Conservation (phyloP, 2,329 filamentous ascomycete genomes). For the Colletotrichum lindemuthianum region DNA sequence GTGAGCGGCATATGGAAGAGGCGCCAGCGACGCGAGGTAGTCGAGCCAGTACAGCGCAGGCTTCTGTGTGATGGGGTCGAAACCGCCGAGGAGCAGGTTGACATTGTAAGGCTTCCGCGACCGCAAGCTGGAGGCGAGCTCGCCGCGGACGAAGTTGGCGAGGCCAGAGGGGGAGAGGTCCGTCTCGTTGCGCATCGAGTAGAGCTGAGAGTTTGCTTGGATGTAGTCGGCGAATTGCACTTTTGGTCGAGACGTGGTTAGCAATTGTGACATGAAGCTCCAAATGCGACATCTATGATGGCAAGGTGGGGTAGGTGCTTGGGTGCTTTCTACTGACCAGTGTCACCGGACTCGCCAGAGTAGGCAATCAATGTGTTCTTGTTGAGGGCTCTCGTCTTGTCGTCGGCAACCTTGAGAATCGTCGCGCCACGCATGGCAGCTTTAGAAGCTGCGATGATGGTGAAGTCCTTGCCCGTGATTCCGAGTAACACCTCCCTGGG, state of each 20-base stretch:
- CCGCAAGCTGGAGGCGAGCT: conserved; percentile 89
- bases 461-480: conserved; percentile 99
- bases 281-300: background rate
- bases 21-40: conserved; percentile 89
- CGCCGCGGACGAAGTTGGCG: conserved; percentile 91
- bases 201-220: conserved; percentile 97
- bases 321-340: conserved; percentile 64
- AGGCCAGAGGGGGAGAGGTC: conserved; percentile 91
- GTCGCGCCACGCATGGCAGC: conserved; percentile 97
- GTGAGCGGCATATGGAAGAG: conserved; percentile 94
- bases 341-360: conserved; percentile 95
- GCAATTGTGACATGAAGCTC: background rate
- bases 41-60: conserved; percentile 97
- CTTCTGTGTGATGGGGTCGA: conserved; percentile 91
- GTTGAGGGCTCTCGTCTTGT: conserved; percentile 95
- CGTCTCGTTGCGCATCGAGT: conserved; percentile 97
- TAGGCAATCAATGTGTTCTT: conserved; percentile 95
- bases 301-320: conserved; percentile 8
- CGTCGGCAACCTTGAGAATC: conserved; percentile 92
- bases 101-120: conserved; percentile 96
- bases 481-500: conserved; percentile 95
- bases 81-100: conserved; percentile 93
- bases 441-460: conserved; percentile 96
- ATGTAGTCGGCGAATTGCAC: conserved; percentile 99
- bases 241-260: conserved; percentile 49